These are phyloP conservation scores for Cyberlindnera suaveolens DNA, from an alignment of 805 yeast species.

Conservation along the genomic window DNA sequence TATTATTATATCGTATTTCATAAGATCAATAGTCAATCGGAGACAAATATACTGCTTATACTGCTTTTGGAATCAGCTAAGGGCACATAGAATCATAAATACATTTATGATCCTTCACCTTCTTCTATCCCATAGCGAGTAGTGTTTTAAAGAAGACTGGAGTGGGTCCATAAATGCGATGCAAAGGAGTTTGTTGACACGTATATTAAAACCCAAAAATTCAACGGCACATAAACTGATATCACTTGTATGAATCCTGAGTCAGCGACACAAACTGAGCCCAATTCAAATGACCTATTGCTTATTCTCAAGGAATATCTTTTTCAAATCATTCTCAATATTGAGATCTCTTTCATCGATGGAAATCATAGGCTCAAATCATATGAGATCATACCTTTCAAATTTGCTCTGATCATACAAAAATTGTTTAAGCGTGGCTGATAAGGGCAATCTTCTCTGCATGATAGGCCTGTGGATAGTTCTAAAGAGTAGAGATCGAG, in stretches of 20 bases:
- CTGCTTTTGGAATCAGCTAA: constrained; percentile 7
- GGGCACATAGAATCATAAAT: constrained; percentile 6
- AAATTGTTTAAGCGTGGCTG: background rate
- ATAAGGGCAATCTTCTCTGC: no score
- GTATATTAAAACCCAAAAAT: constrained; percentile 1
- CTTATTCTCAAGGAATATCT: background rate
- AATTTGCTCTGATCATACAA: constrained; percentile 3
- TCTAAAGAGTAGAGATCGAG: no score
- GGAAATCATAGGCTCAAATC: background rate
- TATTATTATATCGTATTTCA: constrained; percentile 16
- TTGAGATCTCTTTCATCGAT: background rate
- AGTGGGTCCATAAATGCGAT: constrained; percentile 16
- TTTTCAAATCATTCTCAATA: background rate
- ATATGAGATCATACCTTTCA: constrained; percentile 5
- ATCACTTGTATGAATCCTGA: background rate
- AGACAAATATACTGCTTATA: constrained; percentile 15
- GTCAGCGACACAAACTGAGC: no score
- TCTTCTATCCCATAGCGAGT: constrained; percentile 15
- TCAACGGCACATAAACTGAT: background rate
- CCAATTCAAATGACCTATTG: background rate
- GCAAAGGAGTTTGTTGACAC: constrained; percentile 17
- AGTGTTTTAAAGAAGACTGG: no score
- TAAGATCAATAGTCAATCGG: background rate
- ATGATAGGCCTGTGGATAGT: no score
- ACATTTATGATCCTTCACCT: constrained; percentile 8